phyloP scores from a whole-genome alignment of 2,329 filamentous ascomycete genomes.

The Aspergillus alliaceus region DNA sequence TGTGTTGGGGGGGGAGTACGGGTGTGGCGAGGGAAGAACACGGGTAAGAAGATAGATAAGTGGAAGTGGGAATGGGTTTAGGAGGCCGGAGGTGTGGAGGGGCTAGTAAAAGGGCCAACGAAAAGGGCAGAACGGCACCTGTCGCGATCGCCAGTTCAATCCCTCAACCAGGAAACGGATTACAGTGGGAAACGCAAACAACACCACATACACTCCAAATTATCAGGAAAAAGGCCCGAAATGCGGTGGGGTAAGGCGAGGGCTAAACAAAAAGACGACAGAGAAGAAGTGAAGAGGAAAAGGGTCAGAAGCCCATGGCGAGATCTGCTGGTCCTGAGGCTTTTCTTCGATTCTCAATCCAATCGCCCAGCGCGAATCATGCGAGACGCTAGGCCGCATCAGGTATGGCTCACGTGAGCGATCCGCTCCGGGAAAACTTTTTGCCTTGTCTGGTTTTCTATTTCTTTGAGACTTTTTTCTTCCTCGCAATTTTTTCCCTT shows the following conservation, averaged over 20 bases:
- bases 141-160: constrained; percentile 23
- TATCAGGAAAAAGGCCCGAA: not conserved
- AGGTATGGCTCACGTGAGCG: constrained; percentile 13
- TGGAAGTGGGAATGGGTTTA: not conserved
- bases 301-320: constrained; percentile 6
- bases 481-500: constrained; percentile 5
- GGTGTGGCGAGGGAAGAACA: constrained; percentile 8
- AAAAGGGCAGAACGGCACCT: constrained; percentile 18
- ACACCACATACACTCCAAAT: too few species aligned
- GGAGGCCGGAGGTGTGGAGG: constrained; percentile 35
- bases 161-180: constrained; percentile 4
- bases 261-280: not conserved
- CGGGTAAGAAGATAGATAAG: constrained; percentile 8
- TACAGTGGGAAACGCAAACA: not conserved
- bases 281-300: not conserved
- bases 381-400: constrained; percentile 14
- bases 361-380: constrained; percentile 2
- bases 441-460: constrained; percentile 9
- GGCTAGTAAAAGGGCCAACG: constrained; percentile 27
- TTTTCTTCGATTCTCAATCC: constrained; percentile 9
- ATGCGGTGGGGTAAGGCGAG: too few species aligned
- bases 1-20: constrained; percentile 6
- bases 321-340: constrained; percentile 11
- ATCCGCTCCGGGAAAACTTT: constrained; percentile 6
- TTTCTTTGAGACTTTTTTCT: constrained; percentile 16